Conservation (phyloP, 192 early-diverging fungal genomes). For the Coemansia sp. region DNA sequence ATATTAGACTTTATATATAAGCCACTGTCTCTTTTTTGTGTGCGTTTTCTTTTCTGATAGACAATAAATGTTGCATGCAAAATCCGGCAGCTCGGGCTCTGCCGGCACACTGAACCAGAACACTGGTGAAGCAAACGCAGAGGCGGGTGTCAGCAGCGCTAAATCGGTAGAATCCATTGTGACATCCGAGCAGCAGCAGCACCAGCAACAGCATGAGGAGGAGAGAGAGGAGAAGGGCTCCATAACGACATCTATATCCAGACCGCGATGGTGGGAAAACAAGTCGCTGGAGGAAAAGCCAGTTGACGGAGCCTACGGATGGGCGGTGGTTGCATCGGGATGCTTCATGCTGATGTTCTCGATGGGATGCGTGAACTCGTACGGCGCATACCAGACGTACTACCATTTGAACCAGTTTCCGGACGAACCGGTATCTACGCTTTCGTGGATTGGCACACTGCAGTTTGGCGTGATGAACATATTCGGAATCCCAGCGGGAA, state of each 20-base stretch:
- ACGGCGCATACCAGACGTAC: slow-evolving; percentile 56
- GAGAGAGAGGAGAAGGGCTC: neutral
- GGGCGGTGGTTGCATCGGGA: slow-evolving; percentile 56
- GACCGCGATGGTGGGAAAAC: slow-evolving; percentile 46
- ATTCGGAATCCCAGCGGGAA: slow-evolving; percentile 50
- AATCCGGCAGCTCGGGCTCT: slow-evolving; percentile 9
- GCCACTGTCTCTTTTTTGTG: neutral
- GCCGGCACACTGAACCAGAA: slow-evolving; percentile 17
- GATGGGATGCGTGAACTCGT: slow-evolving; percentile 60
- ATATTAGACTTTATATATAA: neutral
- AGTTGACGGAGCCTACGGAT: slow-evolving; percentile 46
- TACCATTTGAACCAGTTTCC: slow-evolving; percentile 40
- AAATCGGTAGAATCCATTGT: neutral
- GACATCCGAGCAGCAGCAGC: slow-evolving; percentile 1
- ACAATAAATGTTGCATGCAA: slow-evolving; percentile 9
- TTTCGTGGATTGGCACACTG: slow-evolving; percentile 59
- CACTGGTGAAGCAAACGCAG: neutral
- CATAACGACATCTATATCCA: neutral
- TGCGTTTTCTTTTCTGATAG: neutral
- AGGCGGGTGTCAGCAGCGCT: slow-evolving; percentile 2
- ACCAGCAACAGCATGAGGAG: neutral
- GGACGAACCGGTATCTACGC: slow-evolving; percentile 42
- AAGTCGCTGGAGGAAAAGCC: slow-evolving; percentile 40
- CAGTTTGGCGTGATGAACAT: slow-evolving; percentile 56
- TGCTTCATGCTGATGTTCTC: slow-evolving; percentile 57